Conservation (phyloP, 805 yeast genomes). For the Kurtzmaniella cleridarum region DNA sequence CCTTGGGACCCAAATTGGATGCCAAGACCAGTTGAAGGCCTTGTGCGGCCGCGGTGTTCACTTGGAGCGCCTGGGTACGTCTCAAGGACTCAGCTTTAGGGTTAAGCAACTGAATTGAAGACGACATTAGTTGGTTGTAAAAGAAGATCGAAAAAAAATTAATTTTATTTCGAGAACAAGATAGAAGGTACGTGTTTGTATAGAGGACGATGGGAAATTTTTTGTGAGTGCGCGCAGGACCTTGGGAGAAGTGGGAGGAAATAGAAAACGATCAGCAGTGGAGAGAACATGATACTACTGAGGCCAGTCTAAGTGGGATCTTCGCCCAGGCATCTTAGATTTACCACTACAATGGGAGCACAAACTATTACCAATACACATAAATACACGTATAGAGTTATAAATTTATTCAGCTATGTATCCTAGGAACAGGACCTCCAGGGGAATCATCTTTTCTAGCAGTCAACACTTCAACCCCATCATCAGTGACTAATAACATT, state of each 20-base stretch:
- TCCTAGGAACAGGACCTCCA: slow-evolving; percentile 75
- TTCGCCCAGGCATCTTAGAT: too few species aligned
- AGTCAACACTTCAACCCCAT: slow-evolving; percentile 85
- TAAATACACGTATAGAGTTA: too few species aligned
- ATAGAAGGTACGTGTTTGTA: neutral
- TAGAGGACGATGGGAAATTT: neutral
- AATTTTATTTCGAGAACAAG: neutral
- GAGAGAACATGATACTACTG: too few species aligned
- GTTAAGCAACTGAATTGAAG: slow-evolving; percentile 80
- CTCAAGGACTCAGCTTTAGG: slow-evolving; percentile 98
- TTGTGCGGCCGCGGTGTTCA: slow-evolving; percentile 92
- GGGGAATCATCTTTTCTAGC: slow-evolving; percentile 79
- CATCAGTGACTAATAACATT: slow-evolving; percentile 86
- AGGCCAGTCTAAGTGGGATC: too few species aligned
- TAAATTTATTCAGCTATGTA: too few species aligned
- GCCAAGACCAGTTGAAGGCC: slow-evolving; percentile 91
- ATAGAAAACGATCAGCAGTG: too few species aligned
- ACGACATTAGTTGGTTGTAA: slow-evolving; percentile 30
- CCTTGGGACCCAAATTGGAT: slow-evolving; percentile 93
- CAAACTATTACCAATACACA: neutral
- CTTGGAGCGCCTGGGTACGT: slow-evolving; percentile 92
- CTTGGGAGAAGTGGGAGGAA: too few species aligned
- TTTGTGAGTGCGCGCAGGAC: too few species aligned
- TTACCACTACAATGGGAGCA: too few species aligned
- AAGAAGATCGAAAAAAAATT: neutral